These are phyloP conservation scores for Podila verticillata DNA, from an alignment of 192 early-diverging fungal species.

Conservation along the genomic window DNA sequence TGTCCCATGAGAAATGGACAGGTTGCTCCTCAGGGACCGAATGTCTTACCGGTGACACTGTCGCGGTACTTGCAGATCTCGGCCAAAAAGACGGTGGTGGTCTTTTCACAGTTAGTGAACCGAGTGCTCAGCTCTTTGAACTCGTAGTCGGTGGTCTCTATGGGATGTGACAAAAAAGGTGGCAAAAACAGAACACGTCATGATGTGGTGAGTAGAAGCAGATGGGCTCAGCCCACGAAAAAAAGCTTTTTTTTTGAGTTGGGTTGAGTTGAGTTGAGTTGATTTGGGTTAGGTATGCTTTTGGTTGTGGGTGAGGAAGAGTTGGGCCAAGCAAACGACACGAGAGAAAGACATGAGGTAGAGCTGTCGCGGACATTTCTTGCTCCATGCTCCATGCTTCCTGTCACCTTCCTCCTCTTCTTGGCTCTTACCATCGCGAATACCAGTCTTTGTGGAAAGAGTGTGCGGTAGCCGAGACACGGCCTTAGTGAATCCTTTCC, in stretches of 20 bases:
- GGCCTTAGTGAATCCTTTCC: constrained; percentile 52
- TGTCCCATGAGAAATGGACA: not conserved
- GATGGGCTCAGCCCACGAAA: not conserved
- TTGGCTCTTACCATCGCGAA: constrained; percentile 35
- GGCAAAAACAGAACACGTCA: not conserved
- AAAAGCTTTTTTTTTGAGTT: not conserved
- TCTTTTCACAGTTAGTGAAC: constrained; percentile 44
- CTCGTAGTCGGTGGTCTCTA: constrained; percentile 41
- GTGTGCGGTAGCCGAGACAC: constrained; percentile 49
- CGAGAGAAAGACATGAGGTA: no score
- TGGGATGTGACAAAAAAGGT: not conserved
- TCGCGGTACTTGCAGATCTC: constrained; percentile 49
- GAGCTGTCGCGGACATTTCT: constrained; percentile 1
- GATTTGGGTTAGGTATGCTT: not conserved
- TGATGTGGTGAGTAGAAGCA: not conserved
- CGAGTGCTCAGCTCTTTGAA: constrained; percentile 42
- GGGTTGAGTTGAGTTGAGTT: no score
- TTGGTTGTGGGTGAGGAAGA: no score
- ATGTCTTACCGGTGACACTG: constrained; percentile 39
- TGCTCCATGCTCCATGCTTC: not conserved
- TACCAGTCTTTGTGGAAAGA: constrained; percentile 46
- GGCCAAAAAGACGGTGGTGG: constrained; percentile 15
- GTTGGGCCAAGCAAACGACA: no score
- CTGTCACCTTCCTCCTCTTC: no score
- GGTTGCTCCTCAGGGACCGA: not conserved